phyloP scores from a whole-genome alignment of 345 rosid species.

The Citrus inodora region DNA sequence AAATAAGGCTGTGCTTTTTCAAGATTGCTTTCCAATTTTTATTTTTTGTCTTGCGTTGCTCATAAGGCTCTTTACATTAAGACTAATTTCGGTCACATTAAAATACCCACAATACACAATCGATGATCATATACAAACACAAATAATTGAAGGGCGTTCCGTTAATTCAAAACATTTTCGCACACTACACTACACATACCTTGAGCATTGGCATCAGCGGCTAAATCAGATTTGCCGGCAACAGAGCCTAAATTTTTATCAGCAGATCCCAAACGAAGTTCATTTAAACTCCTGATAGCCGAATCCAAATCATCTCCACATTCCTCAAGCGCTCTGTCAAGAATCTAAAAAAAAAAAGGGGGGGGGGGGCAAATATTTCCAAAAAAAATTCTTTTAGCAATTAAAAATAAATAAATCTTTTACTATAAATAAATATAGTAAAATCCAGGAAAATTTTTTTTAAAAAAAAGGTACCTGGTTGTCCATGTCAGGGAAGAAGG shows the following conservation, averaged over 20 bases:
- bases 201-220: slow-evolving; percentile 34
- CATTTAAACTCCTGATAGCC: slow-evolving; percentile 76
- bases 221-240: slow-evolving; percentile 26
- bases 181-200: slow-evolving; percentile 27
- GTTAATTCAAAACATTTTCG: background rate
- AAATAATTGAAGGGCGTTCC: background rate
- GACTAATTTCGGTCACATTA: background rate
- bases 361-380: too few species aligned
- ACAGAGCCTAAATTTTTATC: slow-evolving; percentile 24
- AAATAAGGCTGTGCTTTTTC: background rate
- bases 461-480: slow-evolving; percentile 37
- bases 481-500: slow-evolving; percentile 80
- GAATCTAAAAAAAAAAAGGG: slow-evolving; percentile 35
- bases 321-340: slow-evolving; percentile 72
- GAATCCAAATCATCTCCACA: slow-evolving; percentile 87
- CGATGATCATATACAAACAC: background rate
- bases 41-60: background rate
- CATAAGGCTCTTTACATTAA: background rate
- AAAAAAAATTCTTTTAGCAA: background rate
- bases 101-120: background rate
- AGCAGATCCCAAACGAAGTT: slow-evolving; percentile 76
- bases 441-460: background rate
- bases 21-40: background rate
- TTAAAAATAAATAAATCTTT: background rate
- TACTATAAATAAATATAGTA: background rate